These are phyloP conservation scores for Pelargonium myrrhifolium DNA, from an alignment of 441 rosid species.

Conservation along the genomic window DNA sequence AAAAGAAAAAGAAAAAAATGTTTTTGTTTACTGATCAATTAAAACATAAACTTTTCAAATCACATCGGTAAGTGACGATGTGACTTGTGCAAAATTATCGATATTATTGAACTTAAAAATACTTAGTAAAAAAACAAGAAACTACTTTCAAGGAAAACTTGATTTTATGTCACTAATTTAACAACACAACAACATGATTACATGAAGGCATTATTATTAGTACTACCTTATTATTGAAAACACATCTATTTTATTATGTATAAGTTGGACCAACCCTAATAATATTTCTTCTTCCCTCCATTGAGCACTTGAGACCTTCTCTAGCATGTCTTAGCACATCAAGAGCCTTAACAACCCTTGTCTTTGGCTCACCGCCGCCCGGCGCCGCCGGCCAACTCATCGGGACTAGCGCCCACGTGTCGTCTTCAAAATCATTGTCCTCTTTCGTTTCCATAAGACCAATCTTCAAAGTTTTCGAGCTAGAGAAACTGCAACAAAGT, in stretches of 20 bases:
- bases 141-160: too few relatives aligned
- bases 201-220: not conserved
- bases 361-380: conserved; percentile 16
- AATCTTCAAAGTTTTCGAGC: conserved; percentile 5
- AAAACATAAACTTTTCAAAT: too few relatives aligned
- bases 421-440: conserved; percentile 22
- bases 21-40: too few relatives aligned
- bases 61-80: too few relatives aligned
- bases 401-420: conserved; percentile 41
- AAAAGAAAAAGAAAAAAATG: too few relatives aligned
- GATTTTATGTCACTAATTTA: too few relatives aligned
- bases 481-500: conserved; percentile 18
- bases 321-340: conserved; percentile 43
- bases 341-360: conserved; percentile 40
- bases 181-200: too few relatives aligned
- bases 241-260: not conserved
- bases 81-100: too few relatives aligned
- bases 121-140: too few relatives aligned
- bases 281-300: conserved; percentile 28
- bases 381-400: conserved; percentile 15
- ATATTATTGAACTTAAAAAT: too few relatives aligned
- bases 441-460: conserved; percentile 19
- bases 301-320: conserved; percentile 34
- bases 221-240: not conserved
- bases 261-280: conserved; percentile 34